Evolutionary conservation across 306 rosid species (phyloP), one percentile per base, ranked within the genome.

Genomic region (Castanea crenata): DNA sequence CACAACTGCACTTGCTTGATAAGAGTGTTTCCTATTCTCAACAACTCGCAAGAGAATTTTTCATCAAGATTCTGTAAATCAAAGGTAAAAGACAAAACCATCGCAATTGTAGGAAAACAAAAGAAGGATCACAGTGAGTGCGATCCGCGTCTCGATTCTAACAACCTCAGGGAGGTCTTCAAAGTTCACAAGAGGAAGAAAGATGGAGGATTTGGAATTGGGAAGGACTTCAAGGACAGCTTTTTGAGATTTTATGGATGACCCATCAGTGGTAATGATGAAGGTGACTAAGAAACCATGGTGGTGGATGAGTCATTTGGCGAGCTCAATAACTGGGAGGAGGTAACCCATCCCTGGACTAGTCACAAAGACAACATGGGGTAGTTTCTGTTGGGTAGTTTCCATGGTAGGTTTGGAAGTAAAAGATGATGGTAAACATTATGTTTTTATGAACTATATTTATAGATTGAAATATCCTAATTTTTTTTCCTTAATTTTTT

Each of bases 261-360:
- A 71, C 11, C 87, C 87, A 20, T 80, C 84, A 7, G 34, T 78
- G 5, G 82, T 77, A 32, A 84, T 51, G 29, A 84, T 7, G 62
- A 84, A 51, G 64, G 74, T 84, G 74, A 74, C 46, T 55, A 55
- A 23, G 23, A 84, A 74, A 18, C 74, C 27, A 65, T 58, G 80
- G 10, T 23, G 74, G 54, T 7, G 15, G 56, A 76, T 71, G 27
- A 84, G 85, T 51, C 70, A 77, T 23, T 76, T 77, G 31, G 83
- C 78, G 2, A 79, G 58, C 71, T 72, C 79, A 19, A 55, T 76
- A 21, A 82, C 71, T 21, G 82, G 80, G 38, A 51, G 69, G 20
- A 78, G 83, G 41, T 83, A 80, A 27, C 86, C 83, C 46, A 83
- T 25, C 44, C 83, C 82, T 5, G 58, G 85, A 21, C 81, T 79